These are phyloP conservation scores for Geranium brycei DNA, from an alignment of 345 rosid species.

Conservation along the genomic window DNA sequence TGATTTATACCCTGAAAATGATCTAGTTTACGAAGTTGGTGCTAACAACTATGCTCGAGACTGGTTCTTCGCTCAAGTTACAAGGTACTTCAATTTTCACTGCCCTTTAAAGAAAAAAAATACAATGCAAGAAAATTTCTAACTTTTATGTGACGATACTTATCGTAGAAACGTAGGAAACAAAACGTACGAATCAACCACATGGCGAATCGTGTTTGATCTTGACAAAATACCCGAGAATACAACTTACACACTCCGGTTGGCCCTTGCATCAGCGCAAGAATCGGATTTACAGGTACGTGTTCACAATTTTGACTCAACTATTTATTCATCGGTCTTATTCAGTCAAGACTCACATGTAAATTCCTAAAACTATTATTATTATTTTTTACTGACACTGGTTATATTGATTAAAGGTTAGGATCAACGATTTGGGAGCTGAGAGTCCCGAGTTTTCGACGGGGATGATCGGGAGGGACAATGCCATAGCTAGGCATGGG, in stretches of 20 bases:
- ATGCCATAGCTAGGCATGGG: slow-evolving; percentile 80
- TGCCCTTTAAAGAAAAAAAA: not conserved
- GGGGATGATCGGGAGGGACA: slow-evolving; percentile 46
- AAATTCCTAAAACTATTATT: too few species aligned
- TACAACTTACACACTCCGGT: slow-evolving; percentile 36
- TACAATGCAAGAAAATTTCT: not conserved
- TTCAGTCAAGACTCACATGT: too few species aligned
- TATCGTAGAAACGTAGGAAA: slow-evolving; percentile 28
- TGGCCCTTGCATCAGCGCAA: slow-evolving; percentile 67
- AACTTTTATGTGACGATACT: not conserved
- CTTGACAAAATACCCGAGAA: slow-evolving; percentile 16
- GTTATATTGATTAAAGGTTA: too few species aligned
- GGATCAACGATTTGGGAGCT: slow-evolving; percentile 26
- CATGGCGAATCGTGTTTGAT: slow-evolving; percentile 54
- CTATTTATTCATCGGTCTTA: too few species aligned
- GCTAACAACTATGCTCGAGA: slow-evolving; percentile 29
- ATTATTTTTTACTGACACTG: too few species aligned
- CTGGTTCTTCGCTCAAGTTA: slow-evolving; percentile 82
- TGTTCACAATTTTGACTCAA: too few species aligned
- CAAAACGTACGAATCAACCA: slow-evolving; percentile 24
- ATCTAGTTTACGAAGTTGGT: slow-evolving; percentile 40
- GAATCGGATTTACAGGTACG: slow-evolving; percentile 34
- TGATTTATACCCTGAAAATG: slow-evolving; percentile 36
- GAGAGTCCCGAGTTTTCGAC: slow-evolving; percentile 32
- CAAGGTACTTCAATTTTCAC: slow-evolving; percentile 27